These are phyloP conservation scores for Didymella lethalis DNA, from an alignment of 2,329 filamentous ascomycete genomes.

Conservation along the genomic window DNA sequence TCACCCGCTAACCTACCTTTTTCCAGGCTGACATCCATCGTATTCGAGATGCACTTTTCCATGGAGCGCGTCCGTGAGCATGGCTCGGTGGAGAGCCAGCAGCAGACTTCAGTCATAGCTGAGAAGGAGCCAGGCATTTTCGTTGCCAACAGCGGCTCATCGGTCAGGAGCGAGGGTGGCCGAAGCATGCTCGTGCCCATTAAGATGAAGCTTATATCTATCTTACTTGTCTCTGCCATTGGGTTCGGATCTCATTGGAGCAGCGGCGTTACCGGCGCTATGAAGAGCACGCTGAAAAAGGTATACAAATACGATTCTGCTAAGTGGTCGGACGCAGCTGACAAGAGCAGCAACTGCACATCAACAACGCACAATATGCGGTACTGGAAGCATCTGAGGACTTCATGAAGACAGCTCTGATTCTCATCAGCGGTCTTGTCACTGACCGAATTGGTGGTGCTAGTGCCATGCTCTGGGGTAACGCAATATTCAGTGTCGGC, in stretches of 20 bases:
- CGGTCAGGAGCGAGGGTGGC: slow-evolving; percentile 11
- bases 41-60: slow-evolving; percentile 11
- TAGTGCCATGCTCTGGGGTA: slow-evolving; percentile 66
- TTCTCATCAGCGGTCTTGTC: slow-evolving; percentile 63
- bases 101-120: slow-evolving; percentile 5
- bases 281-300: slow-evolving; percentile 70
- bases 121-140: slow-evolving; percentile 17
- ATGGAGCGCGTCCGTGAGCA: slow-evolving; percentile 11
- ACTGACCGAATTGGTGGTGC: slow-evolving; percentile 68
- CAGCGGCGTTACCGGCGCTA: slow-evolving; percentile 66
- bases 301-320: not conserved
- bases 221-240: slow-evolving; percentile 62
- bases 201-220: slow-evolving; percentile 51
- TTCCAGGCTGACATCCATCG: too few relatives aligned
- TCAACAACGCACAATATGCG: slow-evolving; percentile 67
- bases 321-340: not conserved
- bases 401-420: slow-evolving; percentile 67
- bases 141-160: slow-evolving; percentile 20
- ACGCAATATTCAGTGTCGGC: slow-evolving; percentile 65
- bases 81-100: slow-evolving; percentile 2
- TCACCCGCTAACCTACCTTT: too few relatives aligned
- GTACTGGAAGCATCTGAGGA: slow-evolving; percentile 67
- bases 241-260: slow-evolving; percentile 69
- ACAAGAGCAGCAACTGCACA: slow-evolving; percentile 56
- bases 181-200: slow-evolving; percentile 25